Evolutionary conservation across 2,329 filamentous ascomycete species (phyloP), one percentile per base, ranked within the genome.

Genomic region (Huntiella savannae): DNA sequence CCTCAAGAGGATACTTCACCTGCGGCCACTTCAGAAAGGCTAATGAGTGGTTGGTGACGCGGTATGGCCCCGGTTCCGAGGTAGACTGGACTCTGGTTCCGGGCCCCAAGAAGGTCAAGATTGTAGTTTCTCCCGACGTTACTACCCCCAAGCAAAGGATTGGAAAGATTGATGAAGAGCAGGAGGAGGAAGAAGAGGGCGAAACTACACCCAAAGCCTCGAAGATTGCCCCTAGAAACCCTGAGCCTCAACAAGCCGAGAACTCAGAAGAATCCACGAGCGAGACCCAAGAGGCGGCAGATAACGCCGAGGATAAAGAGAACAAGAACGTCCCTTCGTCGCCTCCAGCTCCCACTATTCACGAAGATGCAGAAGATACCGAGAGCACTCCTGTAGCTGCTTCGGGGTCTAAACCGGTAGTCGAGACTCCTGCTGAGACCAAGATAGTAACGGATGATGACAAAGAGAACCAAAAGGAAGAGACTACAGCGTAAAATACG

Each of bases 21-120:
- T 87, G 82, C 54, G 75, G 76, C 0, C 86, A 93, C 62, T 94
- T 92, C 60, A 77, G 68, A 52, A 74, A 77, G 63, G 75, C 82
- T 40, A 93, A 94, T 57, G 77, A 82, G 55, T 98, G 91, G 91
- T 67, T 98, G 16, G 66, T 71, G 45, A 61, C 70, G 54, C 70
- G 81, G 49, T 94, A 96, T 60, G 91, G 91, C 0, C 65, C 71
- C n/a, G 79, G 78, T 3, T 79, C 75, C 1, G 73, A 77, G 55
- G 86, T 98, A 55, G 80, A 96, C 60, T 98, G 91, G 88, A 77
- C 80, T 57, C 57, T 79, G 46, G 57, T 49, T 7, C 44, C 44
- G 4, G 34, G 22, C 28, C 16, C 38, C 4, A 39, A n/a, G 10
- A 33, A 37, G 33, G 19, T 33, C 7, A 46, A 55, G 28, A 60